These are phyloP conservation scores for Penicillium subrubescens DNA, from an alignment of 495 filamentous ascomycete genomes.

Conservation along the genomic window DNA sequence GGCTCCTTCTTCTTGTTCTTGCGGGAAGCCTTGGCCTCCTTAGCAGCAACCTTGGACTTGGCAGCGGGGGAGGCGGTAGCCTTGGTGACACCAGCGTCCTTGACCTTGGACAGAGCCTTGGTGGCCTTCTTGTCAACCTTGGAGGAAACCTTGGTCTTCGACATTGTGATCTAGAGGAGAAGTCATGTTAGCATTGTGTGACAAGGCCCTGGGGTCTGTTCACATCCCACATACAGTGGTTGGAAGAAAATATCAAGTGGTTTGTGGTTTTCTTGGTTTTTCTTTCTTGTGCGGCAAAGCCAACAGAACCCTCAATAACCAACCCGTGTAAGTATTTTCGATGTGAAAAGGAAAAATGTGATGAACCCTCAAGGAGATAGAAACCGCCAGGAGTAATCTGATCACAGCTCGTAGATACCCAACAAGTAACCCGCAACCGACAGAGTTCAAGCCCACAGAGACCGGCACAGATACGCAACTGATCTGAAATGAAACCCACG, in stretches of 20 bases:
- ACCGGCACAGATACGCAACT: slow-evolving; percentile 47
- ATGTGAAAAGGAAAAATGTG: slow-evolving; percentile 30
- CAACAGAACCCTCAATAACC: slow-evolving; percentile 44
- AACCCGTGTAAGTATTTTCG: slow-evolving; percentile 34
- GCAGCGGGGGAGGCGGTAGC: slow-evolving; percentile 48
- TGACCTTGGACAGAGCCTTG: slow-evolving; percentile 56
- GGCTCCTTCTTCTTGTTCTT: slow-evolving; percentile 52
- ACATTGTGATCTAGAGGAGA: slow-evolving; percentile 46
- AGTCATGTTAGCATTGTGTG: slow-evolving; percentile 35
- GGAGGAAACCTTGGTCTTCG: slow-evolving; percentile 52
- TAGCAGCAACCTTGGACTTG: slow-evolving; percentile 52
- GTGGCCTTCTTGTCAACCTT: slow-evolving; percentile 44
- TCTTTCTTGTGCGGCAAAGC: slow-evolving; percentile 42
- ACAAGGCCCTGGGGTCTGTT: slow-evolving; percentile 23
- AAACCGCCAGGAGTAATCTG: slow-evolving; percentile 36
- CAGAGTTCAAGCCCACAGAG: slow-evolving; percentile 54
- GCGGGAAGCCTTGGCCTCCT: slow-evolving; percentile 40
- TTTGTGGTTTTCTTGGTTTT: slow-evolving; percentile 12
- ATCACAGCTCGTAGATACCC: slow-evolving; percentile 44
- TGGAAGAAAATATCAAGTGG: slow-evolving; percentile 12
- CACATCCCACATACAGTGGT: slow-evolving; percentile 31
- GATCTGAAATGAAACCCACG: slow-evolving; percentile 48
- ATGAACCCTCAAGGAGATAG: slow-evolving; percentile 36
- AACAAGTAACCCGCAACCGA: slow-evolving; percentile 52
- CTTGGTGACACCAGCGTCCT: slow-evolving; percentile 55